These are phyloP conservation scores for Trichoderma atroviride DNA, from an alignment of 2,329 filamentous ascomycete species.

Conservation along the genomic window DNA sequence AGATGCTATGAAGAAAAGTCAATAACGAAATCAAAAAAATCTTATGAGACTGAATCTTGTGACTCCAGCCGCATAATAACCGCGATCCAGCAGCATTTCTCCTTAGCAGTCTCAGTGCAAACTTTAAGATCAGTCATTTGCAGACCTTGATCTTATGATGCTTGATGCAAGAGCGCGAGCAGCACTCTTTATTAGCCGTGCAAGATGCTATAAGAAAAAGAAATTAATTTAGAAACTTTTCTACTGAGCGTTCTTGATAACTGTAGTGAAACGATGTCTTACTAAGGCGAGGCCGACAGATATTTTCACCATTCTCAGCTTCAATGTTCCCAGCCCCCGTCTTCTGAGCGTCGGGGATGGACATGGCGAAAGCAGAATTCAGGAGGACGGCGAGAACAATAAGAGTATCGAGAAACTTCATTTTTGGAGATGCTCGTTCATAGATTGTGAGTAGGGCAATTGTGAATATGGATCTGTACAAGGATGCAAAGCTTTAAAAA, in stretches of 20 bases:
- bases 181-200: background rate
- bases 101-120: background rate
- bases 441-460: background rate
- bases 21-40: background rate
- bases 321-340: background rate
- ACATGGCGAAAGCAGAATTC: background rate
- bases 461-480: background rate
- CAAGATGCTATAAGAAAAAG: background rate
- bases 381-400: background rate
- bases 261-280: background rate
- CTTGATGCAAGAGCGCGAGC: background rate
- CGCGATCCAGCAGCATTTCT: background rate
- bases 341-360: background rate
- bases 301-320: background rate
- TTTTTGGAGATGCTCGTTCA: background rate
- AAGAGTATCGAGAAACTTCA: background rate
- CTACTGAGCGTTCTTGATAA: background rate
- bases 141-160: background rate
- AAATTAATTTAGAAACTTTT: background rate
- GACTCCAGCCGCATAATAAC: background rate
- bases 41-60: background rate
- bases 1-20: background rate
- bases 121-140: background rate
- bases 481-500: background rate
- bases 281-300: background rate